These are phyloP conservation scores for Globisporangium spiculum DNA, from an alignment of 352 stramenopile genomes.

Conservation along the genomic window DNA sequence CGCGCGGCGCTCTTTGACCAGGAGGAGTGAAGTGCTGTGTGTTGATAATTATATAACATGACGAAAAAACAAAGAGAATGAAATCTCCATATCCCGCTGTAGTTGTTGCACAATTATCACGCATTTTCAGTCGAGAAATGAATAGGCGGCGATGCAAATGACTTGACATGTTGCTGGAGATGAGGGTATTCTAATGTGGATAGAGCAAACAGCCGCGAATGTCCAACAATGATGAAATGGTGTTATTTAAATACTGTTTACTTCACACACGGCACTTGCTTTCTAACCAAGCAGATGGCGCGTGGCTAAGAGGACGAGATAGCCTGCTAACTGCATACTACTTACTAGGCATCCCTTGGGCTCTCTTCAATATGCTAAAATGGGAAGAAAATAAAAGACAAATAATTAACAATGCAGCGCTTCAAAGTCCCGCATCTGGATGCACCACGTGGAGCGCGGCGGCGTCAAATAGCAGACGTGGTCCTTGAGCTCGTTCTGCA, in stretches of 20 bases:
- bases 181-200: neutral
- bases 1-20: constrained; percentile 35
- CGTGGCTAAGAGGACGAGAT: neutral
- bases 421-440: constrained; percentile 82
- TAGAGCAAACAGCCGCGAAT: neutral
- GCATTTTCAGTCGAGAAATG: neutral
- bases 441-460: constrained; percentile 77
- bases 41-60: constrained; percentile 7
- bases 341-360: neutral
- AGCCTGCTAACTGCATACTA: too few relatives aligned
- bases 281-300: neutral
- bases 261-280: neutral
- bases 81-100: too few relatives aligned
- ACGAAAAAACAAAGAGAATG: neutral
- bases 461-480: constrained; percentile 59
- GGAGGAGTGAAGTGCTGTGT: constrained; percentile 17
- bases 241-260: constrained; percentile 6
- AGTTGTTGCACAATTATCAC: too few relatives aligned
- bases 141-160: neutral
- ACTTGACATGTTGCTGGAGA: neutral
- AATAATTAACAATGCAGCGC: constrained; percentile 42
- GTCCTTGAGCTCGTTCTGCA: constrained; percentile 34
- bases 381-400: constrained; percentile 1
- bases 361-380: neutral
- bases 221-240: neutral